Evolutionary conservation across 768 basidiomycete genomes (phyloP).

Genomic region (Infundibulicybe gibba): DNA sequence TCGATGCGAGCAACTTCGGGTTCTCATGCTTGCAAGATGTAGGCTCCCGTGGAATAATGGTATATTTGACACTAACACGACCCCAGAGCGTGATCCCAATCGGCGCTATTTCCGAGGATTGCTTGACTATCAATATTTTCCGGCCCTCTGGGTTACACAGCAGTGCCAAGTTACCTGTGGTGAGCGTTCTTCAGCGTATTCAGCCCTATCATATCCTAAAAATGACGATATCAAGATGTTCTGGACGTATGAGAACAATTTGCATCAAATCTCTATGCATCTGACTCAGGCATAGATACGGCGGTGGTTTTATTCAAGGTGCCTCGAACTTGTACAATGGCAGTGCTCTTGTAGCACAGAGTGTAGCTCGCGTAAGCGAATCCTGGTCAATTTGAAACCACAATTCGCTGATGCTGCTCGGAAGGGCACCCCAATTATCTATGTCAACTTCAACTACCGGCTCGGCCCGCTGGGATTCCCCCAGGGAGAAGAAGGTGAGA

Average conservation of each 20-base stretch:
- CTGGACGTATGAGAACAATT: neutral
- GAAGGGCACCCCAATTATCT: conserved; percentile 39
- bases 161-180: conserved; percentile 32
- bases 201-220: no score
- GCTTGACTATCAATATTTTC: conserved; percentile 56
- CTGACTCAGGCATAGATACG: conserved; percentile 19
- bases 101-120: conserved; percentile 42
- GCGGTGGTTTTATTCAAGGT: conserved; percentile 28
- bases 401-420: conserved; percentile 14
- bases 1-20: conserved; percentile 25
- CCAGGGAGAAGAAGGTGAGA: conserved; percentile 29
- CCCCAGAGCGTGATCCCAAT: conserved; percentile 6
- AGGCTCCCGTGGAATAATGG: neutral
- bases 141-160: conserved; percentile 34
- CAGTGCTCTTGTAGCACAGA: conserved; percentile 30
- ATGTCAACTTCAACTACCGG: conserved; percentile 46
- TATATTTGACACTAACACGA: neutral
- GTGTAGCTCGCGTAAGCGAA: conserved; percentile 26
- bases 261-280: neutral
- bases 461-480: conserved; percentile 21
- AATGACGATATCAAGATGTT: neutral
- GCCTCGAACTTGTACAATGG: conserved; percentile 24
- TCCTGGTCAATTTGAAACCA: conserved; percentile 18
- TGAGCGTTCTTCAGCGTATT: conserved; percentile 11
- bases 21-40: conserved; percentile 24